Evolutionary conservation across 768 basidiomycete species (phyloP).

Genomic region (Boletus huronensis): DNA sequence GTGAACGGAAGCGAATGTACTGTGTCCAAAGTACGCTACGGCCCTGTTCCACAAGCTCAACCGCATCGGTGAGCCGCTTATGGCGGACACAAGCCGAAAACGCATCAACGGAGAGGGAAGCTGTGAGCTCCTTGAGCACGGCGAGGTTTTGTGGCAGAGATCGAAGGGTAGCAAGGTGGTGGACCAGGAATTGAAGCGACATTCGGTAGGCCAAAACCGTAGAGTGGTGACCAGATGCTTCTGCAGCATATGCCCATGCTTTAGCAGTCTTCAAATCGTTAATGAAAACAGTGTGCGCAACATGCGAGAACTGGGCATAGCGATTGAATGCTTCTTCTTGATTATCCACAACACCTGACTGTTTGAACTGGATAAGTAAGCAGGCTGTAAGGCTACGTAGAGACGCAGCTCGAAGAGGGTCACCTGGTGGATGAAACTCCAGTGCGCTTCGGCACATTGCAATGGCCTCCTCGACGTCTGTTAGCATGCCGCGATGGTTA

Average conservation of each 20-base stretch:
- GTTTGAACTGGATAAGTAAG: background rate
- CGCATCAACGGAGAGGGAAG: constrained; percentile 5
- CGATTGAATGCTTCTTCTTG: background rate
- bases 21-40: constrained; percentile 20
- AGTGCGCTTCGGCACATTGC: background rate
- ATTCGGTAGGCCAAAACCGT: constrained; percentile 9
- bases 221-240: constrained; percentile 2
- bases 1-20: constrained; percentile 9
- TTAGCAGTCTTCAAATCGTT: background rate
- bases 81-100: constrained; percentile 13
- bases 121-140: background rate
- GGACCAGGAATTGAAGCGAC: constrained; percentile 5
- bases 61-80: constrained; percentile 9
- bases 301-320: background rate
- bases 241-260: background rate
- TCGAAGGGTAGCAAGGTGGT: constrained; percentile 1
- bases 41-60: constrained; percentile 32
- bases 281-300: background rate
- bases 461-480: background rate
- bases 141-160: background rate
- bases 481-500: background rate
- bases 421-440: background rate
- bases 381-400: background rate
- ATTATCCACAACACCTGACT: background rate
- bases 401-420: background rate